A percentile compares a stretch with the other conserved stretches of the same genome.
Evolutionary conservation across 2,329 filamentous ascomycete genomes (phyloP).

Genomic region (Lasiodiplodia theobromae): DNA sequence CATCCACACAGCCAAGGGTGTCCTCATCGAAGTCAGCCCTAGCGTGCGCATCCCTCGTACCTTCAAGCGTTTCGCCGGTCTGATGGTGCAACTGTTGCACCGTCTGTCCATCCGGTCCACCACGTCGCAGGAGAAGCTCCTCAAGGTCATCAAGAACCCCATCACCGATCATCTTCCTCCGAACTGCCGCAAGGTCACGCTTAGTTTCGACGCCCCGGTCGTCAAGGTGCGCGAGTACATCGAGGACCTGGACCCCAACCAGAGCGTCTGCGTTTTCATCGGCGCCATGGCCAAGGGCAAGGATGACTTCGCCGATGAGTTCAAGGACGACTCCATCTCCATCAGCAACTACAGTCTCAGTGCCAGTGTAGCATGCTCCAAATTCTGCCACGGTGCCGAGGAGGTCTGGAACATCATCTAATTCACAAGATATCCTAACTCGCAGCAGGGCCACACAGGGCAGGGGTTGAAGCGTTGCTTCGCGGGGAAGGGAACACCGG

Average conservation of each 20-base stretch:
- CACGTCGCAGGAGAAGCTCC: constrained; percentile 94
- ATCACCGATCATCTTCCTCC: constrained; percentile 96
- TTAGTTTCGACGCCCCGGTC: constrained; percentile 90
- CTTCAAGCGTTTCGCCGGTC: constrained; percentile 97
- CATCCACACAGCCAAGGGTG: constrained; percentile 96
- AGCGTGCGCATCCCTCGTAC: constrained; percentile 96
- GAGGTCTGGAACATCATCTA: constrained; percentile 95
- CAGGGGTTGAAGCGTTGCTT: constrained; percentile 27
- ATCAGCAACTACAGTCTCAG: constrained; percentile 99
- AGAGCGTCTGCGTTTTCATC: constrained; percentile 97
- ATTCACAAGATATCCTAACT: not conserved
- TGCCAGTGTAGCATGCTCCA: constrained; percentile 98
- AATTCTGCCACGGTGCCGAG: constrained; percentile 98
- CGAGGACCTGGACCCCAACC: constrained; percentile 75
- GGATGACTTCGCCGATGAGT: constrained; percentile 92
- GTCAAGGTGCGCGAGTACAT: constrained; percentile 91
- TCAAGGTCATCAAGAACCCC: constrained; percentile 97
- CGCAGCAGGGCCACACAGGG: not conserved
- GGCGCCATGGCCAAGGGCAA: constrained; percentile 98
- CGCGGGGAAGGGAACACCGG: constrained; percentile 27
- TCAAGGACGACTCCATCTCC: constrained; percentile 95
- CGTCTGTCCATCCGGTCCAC: constrained; percentile 95
- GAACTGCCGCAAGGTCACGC: constrained; percentile 96
- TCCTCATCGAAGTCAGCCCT: constrained; percentile 97
- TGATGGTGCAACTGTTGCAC: constrained; percentile 98